phyloP scores from a whole-genome alignment of 805 yeast genomes.

The Candida orba region DNA sequence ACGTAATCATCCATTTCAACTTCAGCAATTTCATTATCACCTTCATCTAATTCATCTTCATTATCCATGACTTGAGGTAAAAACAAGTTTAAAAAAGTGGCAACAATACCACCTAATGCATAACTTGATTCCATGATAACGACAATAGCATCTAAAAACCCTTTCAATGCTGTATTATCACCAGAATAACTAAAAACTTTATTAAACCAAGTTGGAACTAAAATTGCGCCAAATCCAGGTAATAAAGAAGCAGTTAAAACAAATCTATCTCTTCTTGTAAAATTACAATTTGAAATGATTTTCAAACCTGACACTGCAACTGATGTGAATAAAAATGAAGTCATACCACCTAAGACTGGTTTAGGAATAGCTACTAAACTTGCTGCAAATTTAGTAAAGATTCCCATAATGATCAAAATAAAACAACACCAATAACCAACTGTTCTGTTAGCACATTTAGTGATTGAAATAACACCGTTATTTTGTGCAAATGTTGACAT shows the following conservation, averaged over 20 bases:
- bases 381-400: conserved; percentile 80
- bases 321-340: conserved; percentile 64
- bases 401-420: conserved; percentile 78
- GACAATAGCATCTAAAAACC: conserved; percentile 61
- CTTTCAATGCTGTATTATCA: conserved; percentile 45
- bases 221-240: conserved; percentile 60
- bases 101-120: conserved; percentile 62
- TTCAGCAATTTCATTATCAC: conserved; percentile 14
- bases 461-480: conserved; percentile 87
- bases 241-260: conserved; percentile 58
- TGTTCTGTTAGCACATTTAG: conserved; percentile 81
- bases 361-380: conserved; percentile 80
- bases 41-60: conserved; percentile 16
- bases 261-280: conserved; percentile 69
- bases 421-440: conserved; percentile 77
- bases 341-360: conserved; percentile 85
- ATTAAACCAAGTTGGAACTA: conserved; percentile 60
- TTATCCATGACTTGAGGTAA: conserved; percentile 54
- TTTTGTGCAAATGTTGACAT: conserved; percentile 91
- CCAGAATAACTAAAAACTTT: conserved; percentile 61
- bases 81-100: conserved; percentile 52
- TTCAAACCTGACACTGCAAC: conserved; percentile 71
- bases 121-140: conserved; percentile 69
- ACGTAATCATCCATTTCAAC: conserved; percentile 20
- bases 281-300: conserved; percentile 44